Percentiles rank a stretch among this genome's conserved stretches.
phyloP scores from a whole-genome alignment of 2,329 filamentous ascomycete genomes.

The Fusarium caatingaense region DNA sequence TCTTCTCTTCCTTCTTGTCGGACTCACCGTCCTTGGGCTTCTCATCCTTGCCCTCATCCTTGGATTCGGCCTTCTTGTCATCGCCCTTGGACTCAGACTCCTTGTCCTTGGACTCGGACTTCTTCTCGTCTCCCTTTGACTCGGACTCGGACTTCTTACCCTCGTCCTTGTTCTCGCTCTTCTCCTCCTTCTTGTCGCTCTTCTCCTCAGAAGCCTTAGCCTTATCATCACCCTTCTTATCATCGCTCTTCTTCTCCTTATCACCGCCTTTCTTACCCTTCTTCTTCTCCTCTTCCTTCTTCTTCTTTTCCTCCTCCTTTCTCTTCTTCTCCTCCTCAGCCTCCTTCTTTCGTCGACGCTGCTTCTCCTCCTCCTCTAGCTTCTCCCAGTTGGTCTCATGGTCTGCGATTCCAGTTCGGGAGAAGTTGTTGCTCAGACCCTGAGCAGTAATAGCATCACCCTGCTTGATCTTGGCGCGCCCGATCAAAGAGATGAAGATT shows the following conservation, averaged over 20 bases:
- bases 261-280: conserved; percentile 41
- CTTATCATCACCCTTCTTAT: background rate
- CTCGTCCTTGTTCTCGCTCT: conserved; percentile 30
- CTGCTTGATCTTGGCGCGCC: conserved; percentile 77
- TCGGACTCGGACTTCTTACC: conserved; percentile 19
- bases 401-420: conserved; percentile 49
- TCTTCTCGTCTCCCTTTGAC: conserved; percentile 34
- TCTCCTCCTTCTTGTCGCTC: conserved; percentile 43
- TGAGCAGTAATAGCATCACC: conserved; percentile 46
- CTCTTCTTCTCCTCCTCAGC: conserved; percentile 54
- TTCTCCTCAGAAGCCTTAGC: conserved; percentile 24
- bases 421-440: conserved; percentile 55
- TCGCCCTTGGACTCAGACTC: conserved; percentile 17
- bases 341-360: conserved; percentile 53
- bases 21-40: conserved; percentile 30
- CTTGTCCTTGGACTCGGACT: conserved; percentile 32
- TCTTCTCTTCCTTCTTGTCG: conserved; percentile 22
- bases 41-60: conserved; percentile 21
- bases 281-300: conserved; percentile 49
- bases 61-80: conserved; percentile 26
- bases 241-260: conserved; percentile 38
- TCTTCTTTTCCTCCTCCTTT: conserved; percentile 50
- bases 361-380: conserved; percentile 57
- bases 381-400: conserved; percentile 59
- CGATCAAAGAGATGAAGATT: conserved; percentile 84